phyloP scores from a whole-genome alignment of 2,329 filamentous ascomycete species.

The Penicillium fuscoglaucum region DNA sequence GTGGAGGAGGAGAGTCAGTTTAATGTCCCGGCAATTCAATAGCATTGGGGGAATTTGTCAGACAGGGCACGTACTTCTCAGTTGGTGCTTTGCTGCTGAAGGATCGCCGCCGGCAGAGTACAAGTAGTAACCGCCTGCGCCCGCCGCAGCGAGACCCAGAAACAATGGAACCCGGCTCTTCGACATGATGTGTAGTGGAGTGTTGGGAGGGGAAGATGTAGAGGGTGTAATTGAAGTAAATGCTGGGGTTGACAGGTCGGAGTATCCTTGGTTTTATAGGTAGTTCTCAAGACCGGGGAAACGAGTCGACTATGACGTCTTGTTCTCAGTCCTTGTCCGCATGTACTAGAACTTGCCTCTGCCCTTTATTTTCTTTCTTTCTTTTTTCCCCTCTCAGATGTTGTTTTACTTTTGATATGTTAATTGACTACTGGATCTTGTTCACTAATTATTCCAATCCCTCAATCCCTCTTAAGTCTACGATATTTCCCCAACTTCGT shows the following conservation, averaged over 20 bases:
- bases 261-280: slow-evolving; percentile 12
- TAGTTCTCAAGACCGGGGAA: background rate
- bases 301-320: slow-evolving; percentile 22
- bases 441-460: background rate
- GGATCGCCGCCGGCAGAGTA: slow-evolving; percentile 81
- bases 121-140: slow-evolving; percentile 82
- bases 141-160: slow-evolving; percentile 60
- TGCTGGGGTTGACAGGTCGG: background rate
- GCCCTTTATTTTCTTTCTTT: background rate
- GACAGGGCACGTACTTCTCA: slow-evolving; percentile 67
- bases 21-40: background rate
- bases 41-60: background rate
- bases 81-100: slow-evolving; percentile 79
- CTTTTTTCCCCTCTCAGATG: background rate
- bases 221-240: background rate
- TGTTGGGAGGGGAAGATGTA: background rate
- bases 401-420: background rate
- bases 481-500: no score
- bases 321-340: slow-evolving; percentile 6
- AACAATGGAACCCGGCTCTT: slow-evolving; percentile 40
- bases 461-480: background rate
- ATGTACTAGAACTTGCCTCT: background rate
- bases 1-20: background rate
- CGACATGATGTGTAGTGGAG: slow-evolving; percentile 28
- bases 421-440: background rate